phyloP scores from a whole-genome alignment of 129 eudicot species.

The Centrapalus pauciflorus region DNA sequence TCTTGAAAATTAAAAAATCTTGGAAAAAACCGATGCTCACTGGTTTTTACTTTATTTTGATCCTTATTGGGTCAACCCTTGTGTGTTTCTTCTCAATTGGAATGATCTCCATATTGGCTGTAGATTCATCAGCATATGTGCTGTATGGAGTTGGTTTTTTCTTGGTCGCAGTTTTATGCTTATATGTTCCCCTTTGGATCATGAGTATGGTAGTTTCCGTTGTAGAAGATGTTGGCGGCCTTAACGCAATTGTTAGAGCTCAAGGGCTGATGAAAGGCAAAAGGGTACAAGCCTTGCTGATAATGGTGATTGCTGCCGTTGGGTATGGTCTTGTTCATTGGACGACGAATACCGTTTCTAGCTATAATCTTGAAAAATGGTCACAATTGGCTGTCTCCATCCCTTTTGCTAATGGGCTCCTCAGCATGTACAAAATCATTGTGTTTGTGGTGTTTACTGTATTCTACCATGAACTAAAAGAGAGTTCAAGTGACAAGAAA shows the following conservation, averaged over 20 bases:
- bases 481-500: conserved; percentile 9
- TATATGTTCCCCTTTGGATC: conserved; percentile 17
- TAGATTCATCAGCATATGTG: neutral
- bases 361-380: neutral
- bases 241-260: conserved; percentile 13
- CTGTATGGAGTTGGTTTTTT: neutral
- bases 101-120: neutral
- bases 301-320: conserved; percentile 7
- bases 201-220: conserved; percentile 38
- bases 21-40: conserved; percentile 14
- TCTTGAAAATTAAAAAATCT: conserved; percentile 2
- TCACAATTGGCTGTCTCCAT: conserved; percentile 1
- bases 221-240: conserved; percentile 36
- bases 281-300: conserved; percentile 2
- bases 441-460: conserved; percentile 30
- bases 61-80: neutral
- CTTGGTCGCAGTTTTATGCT: neutral
- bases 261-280: conserved; percentile 16
- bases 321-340: neutral
- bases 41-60: conserved; percentile 20
- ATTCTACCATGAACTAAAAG: conserved; percentile 25
- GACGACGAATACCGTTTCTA: neutral
- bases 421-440: conserved; percentile 17
- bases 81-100: neutral
- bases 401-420: conserved; percentile 11